These are phyloP conservation scores for Neocallimastix lanati DNA, from an alignment of 192 early-diverging fungal species.

Conservation along the genomic window DNA sequence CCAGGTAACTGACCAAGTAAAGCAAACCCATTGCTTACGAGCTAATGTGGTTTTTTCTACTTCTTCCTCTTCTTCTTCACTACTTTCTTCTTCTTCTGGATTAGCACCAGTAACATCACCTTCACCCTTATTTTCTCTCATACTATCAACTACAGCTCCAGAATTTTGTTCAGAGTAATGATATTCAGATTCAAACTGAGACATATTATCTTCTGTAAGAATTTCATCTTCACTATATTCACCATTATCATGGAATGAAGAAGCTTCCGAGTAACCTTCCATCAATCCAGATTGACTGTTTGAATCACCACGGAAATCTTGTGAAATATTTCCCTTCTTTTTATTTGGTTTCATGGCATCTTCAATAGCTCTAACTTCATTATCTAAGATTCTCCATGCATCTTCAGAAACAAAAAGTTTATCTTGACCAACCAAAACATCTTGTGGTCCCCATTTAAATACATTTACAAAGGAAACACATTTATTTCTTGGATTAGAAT, in stretches of 20 bases:
- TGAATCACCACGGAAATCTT: neutral
- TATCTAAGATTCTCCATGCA: neutral
- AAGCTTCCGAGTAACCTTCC: neutral
- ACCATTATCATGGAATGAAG: neutral
- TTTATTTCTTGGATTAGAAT: neutral
- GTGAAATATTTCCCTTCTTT: neutral
- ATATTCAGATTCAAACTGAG: neutral
- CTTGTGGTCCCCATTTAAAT: neutral
- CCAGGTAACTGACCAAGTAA: constrained; percentile 71
- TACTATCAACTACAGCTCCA: neutral
- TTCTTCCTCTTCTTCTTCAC: constrained; percentile 14
- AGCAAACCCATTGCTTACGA: constrained; percentile 44
- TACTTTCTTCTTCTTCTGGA: constrained; percentile 7
- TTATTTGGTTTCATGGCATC: neutral
- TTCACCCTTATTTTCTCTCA: neutral
- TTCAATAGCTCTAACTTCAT: neutral
- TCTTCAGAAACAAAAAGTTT: neutral
- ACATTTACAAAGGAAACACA: neutral
- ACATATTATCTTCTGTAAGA: neutral
- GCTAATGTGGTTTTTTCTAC: constrained; percentile 20
- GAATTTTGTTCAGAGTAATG: neutral
- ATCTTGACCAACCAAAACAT: neutral
- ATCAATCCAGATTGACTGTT: neutral
- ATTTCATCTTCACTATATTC: neutral
- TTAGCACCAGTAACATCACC: neutral